A percentile compares a stretch with the other conserved stretches of the same genome.
These are phyloP conservation scores for Pouteria glomerata DNA, from an alignment of 148 eudicot species.

Conservation along the genomic window DNA sequence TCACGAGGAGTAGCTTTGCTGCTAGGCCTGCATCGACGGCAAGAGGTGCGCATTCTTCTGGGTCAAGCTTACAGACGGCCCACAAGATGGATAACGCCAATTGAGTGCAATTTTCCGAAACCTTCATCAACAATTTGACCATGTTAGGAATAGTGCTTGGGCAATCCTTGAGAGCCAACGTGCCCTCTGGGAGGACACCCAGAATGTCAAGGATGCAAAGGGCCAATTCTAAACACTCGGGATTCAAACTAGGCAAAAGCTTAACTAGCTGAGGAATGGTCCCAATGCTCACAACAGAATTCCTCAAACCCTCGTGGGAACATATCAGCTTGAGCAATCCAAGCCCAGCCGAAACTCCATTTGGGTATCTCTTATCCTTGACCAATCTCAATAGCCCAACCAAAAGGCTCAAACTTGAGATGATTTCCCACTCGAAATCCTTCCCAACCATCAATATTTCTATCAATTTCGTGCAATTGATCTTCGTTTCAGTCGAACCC, in stretches of 20 bases:
- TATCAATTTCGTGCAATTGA: constrained; percentile 60
- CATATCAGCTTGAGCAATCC: constrained; percentile 47
- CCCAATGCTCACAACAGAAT: constrained; percentile 58
- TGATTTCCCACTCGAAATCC: constrained; percentile 41
- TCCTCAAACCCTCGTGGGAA: constrained; percentile 37
- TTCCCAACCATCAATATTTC: constrained; percentile 41
- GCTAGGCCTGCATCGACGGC: constrained; percentile 86
- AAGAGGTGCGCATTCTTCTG: constrained; percentile 57
- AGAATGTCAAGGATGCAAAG: constrained; percentile 43
- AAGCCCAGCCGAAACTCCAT: constrained; percentile 55
- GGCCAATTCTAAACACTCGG: constrained; percentile 61
- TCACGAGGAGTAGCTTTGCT: constrained; percentile 71
- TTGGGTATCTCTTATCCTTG: constrained; percentile 58
- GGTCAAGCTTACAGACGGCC: constrained; percentile 55
- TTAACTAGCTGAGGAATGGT: constrained; percentile 62
- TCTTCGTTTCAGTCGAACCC: constrained; percentile 73
- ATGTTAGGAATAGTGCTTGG: constrained; percentile 39
- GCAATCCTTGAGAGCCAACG: constrained; percentile 50
- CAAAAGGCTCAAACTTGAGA: constrained; percentile 69
- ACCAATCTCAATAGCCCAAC: constrained; percentile 71
- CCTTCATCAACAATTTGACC: constrained; percentile 62
- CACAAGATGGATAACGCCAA: constrained; percentile 60
- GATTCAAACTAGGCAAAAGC: constrained; percentile 44
- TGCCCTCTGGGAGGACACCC: constrained; percentile 44
- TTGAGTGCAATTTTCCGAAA: constrained; percentile 67